Conservation (phyloP, 2,329 filamentous ascomycete genomes). For the Phyllosticta paracitricarpa region DNA sequence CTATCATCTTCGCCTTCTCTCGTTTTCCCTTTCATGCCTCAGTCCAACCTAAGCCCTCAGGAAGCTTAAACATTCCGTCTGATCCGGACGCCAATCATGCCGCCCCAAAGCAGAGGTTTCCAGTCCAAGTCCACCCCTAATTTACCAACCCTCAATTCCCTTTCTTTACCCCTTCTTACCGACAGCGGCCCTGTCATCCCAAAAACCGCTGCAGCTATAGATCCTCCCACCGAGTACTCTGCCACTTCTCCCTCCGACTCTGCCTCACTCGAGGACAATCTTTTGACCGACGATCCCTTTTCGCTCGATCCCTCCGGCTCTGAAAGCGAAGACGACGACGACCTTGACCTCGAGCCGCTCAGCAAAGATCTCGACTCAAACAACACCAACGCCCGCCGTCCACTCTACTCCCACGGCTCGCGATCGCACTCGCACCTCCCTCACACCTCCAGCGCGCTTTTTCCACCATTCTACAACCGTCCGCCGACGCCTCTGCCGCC, state of each 20-base stretch:
- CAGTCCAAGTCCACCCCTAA: constrained; percentile 40
- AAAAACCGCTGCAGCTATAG: constrained; percentile 11
- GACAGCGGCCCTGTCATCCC: constrained; percentile 11
- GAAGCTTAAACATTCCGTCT: neutral
- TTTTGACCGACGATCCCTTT: constrained; percentile 18
- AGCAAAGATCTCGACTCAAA: neutral
- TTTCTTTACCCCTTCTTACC: constrained; percentile 15
- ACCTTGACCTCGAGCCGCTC: constrained; percentile 1
- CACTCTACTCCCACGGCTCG: constrained; percentile 33
- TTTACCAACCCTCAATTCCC: constrained; percentile 31
- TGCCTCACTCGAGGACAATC: constrained; percentile 29
- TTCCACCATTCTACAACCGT: constrained; percentile 91
- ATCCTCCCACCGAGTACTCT: constrained; percentile 14
- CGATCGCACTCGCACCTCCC: constrained; percentile 37
- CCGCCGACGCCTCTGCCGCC: constrained; percentile 48
- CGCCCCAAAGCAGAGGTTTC: constrained; percentile 35
- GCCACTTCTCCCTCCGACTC: constrained; percentile 25
- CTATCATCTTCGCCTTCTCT: neutral
- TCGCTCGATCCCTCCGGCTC: constrained; percentile 13
- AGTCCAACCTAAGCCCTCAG: neutral
- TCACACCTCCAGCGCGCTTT: constrained; percentile 30
- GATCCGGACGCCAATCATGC: constrained; percentile 20
- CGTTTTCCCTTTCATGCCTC: neutral
- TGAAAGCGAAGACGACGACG: constrained; percentile 7
- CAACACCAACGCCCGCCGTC: constrained; percentile 15